These are phyloP conservation scores for Ulmus americana DNA, from an alignment of 331 rosid genomes.

Conservation along the genomic window DNA sequence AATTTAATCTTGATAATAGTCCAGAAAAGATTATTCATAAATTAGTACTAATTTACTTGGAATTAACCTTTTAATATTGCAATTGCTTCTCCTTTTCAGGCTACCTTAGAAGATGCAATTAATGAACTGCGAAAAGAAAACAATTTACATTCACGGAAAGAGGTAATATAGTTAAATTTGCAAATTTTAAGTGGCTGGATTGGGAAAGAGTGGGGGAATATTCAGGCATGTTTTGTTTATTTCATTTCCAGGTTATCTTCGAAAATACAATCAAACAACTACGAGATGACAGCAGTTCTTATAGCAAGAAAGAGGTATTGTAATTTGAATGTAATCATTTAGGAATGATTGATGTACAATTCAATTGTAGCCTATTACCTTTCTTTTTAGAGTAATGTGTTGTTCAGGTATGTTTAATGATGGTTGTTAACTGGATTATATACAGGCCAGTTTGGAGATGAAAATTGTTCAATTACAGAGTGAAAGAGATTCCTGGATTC, in stretches of 20 bases:
- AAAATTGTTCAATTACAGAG: conserved; percentile 43
- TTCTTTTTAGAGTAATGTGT: conserved; percentile 8
- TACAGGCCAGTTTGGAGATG: conserved; percentile 53
- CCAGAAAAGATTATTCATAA: conserved; percentile 10
- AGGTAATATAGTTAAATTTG: conserved; percentile 18
- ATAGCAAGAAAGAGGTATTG: conserved; percentile 27
- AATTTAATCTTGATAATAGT: conserved; percentile 1
- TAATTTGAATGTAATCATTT: not conserved
- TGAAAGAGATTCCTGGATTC: conserved; percentile 50
- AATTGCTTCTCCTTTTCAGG: conserved; percentile 10
- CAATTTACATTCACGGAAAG: conserved; percentile 16
- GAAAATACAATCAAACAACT: conserved; percentile 30
- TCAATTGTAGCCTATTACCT: not conserved
- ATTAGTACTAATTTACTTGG: conserved; percentile 6
- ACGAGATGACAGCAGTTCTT: conserved; percentile 22
- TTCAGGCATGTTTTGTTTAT: not conserved
- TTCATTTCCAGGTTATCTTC: conserved; percentile 24
- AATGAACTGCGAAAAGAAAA: conserved; percentile 22
- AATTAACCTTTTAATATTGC: not conserved
- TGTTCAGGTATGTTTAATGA: conserved; percentile 16
- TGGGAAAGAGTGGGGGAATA: not conserved
- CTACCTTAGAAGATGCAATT: conserved; percentile 24
- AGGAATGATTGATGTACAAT: conserved; percentile 2
- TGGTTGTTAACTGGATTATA: conserved; percentile 21
- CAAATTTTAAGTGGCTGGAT: not conserved